Conservation (phyloP, 179 eudicot genomes). For the Dionaea muscipula region DNA sequence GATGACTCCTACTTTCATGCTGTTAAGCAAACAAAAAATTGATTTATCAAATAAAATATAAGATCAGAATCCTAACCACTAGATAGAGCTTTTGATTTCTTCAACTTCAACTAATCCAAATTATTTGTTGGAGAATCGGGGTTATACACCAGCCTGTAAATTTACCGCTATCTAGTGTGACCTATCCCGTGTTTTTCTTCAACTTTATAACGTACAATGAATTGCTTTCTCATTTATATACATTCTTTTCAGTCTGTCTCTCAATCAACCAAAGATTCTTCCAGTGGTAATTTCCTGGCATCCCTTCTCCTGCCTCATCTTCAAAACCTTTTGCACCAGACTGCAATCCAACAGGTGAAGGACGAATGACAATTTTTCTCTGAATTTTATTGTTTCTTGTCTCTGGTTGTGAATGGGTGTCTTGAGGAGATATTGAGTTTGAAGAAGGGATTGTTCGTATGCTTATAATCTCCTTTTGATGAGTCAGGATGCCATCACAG, state of each 20-base stretch:
- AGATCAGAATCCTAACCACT: no score
- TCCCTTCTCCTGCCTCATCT: conserved; percentile 79
- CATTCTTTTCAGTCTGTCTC: conserved; percentile 32
- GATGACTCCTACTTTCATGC: no score
- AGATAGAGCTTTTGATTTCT: no score
- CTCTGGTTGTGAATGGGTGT: background rate
- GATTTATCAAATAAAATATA: no score
- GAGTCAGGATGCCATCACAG: conserved; percentile 66
- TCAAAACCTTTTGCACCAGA: conserved; percentile 85
- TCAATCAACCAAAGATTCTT: conserved; percentile 40
- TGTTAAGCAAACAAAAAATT: no score
- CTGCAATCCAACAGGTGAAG: conserved; percentile 72
- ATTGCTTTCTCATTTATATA: background rate
- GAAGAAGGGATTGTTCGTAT: background rate
- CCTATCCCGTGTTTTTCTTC: background rate
- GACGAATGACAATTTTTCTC: conserved; percentile 8
- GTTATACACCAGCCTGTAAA: background rate
- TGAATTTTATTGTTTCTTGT: background rate
- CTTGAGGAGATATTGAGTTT: background rate
- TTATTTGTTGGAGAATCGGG: no score
- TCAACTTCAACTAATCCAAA: no score
- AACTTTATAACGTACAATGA: background rate
- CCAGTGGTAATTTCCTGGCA: conserved; percentile 37
- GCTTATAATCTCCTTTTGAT: background rate
- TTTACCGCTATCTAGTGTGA: background rate